Evolutionary conservation across 768 basidiomycete genomes (phyloP).

Genomic region (Lepiota subincarnata): DNA sequence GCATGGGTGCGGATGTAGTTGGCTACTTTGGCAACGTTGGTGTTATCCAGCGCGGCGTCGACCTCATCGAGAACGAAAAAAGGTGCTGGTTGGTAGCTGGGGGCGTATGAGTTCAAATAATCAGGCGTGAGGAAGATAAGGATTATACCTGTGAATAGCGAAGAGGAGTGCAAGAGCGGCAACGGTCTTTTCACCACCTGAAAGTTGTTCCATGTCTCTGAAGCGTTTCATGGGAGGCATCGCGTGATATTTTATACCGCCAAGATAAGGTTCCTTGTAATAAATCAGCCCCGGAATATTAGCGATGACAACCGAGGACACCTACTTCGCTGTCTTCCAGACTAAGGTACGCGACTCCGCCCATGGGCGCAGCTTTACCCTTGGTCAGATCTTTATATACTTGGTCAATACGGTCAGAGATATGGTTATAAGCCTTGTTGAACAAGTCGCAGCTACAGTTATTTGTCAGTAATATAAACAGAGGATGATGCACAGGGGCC

Average conservation of each 20-base stretch:
- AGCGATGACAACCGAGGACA: neutral
- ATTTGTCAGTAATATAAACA: neutral
- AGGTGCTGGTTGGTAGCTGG: conserved; percentile 90
- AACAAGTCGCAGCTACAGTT: conserved; percentile 66
- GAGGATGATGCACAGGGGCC: neutral
- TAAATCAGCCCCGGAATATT: neutral
- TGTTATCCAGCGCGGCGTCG: conserved; percentile 96
- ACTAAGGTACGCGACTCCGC: conserved; percentile 94
- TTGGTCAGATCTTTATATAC: conserved; percentile 99
- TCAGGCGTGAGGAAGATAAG: neutral
- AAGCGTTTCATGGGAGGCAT: conserved; percentile 99
- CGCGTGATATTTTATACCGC: conserved; percentile 93
- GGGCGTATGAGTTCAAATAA: neutral
- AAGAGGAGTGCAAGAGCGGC: conserved; percentile 95
- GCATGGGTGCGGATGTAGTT: conserved; percentile 88
- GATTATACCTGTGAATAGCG: conserved; percentile 83
- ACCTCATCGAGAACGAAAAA: conserved; percentile 99
- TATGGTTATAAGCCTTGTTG: conserved; percentile 95
- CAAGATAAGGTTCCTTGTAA: conserved; percentile 29
- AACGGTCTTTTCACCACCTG: conserved; percentile 98
- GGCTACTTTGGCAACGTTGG: conserved; percentile 95
- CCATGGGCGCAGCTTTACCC: conserved; percentile 89
- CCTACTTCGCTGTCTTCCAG: conserved; percentile 92
- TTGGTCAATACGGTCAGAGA: conserved; percentile 89
- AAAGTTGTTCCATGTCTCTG: conserved; percentile 98